Evolutionary conservation across 2,329 filamentous ascomycete genomes (phyloP), one percentile per base, ranked within the genome.

Genomic region (Paramyrothecium roridum): DNA sequence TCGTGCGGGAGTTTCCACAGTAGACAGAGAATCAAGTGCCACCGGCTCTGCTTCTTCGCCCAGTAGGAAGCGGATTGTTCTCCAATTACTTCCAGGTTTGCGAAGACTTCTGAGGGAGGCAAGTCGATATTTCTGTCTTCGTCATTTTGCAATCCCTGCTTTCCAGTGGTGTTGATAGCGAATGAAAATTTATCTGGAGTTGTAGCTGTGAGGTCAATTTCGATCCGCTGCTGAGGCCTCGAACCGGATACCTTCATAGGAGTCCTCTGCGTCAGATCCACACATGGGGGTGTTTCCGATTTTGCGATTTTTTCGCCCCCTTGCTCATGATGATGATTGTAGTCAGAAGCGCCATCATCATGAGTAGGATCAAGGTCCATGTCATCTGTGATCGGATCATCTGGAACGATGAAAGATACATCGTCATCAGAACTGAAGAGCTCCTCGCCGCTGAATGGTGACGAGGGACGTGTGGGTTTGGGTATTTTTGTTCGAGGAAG

Each of bases 361-460:
- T 57, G 57, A 54, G 59, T 56, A 7, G 45, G 34, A 12, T 56
- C 53, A 6, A 17, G 16, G 12, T 16, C 37, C n/a, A 19, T 19
- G 37, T 6, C 56, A 17, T 52, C 43, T 8, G 19, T 8, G 20
- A 33, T 23, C 3, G 61, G 56, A 8, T 64, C 55, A 17, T 70
- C 67, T 2, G 61, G 63, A 26, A 83, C 73, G 49, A 88, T 68
- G 57, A 87, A 86, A 48, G 75, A 70, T 4, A 73, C 70, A 10
- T 74, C 74, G 22, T 79, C 78, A 22, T 80, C 80, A 20, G 79
- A 57, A 57, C 79, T 82, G 2, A 76, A 78, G n/a, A 85, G 61
- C 10, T 78, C 55, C 50, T 85, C 82, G 16, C 80, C 81, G 16
- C 73, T 77, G 20, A 56, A 34, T n/a, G 50, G 26, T 22, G 51